phyloP scores from a whole-genome alignment of 2,329 filamentous ascomycete species.

The Arthrobotrys conoides region DNA sequence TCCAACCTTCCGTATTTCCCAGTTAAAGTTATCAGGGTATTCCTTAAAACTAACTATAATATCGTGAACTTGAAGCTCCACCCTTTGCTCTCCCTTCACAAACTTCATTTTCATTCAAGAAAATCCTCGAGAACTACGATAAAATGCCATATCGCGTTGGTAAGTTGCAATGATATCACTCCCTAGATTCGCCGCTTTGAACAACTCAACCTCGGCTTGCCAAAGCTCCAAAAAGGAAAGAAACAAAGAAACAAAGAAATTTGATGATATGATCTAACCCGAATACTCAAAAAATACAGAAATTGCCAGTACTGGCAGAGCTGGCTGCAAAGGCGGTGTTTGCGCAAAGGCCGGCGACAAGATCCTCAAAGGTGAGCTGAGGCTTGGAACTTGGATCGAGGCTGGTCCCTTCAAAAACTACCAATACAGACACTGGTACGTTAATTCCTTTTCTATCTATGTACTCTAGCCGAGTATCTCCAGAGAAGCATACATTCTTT shows the following conservation, averaged over 20 bases:
- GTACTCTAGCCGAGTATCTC: background rate
- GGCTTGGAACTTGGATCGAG: conserved; percentile 60
- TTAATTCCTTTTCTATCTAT: background rate
- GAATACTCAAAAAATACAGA: conserved; percentile 7
- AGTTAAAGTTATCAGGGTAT: background rate
- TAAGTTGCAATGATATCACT: conserved; percentile 58
- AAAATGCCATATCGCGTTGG: conserved; percentile 60
- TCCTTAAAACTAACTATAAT: conserved; percentile 17
- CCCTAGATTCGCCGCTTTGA: conserved; percentile 29
- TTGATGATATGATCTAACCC: conserved; percentile 1
- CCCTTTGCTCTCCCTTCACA: background rate
- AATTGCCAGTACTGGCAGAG: conserved; percentile 37
- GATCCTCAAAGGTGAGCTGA: conserved; percentile 60
- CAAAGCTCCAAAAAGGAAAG: background rate
- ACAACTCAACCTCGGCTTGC: conserved; percentile 30
- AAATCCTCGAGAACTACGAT: background rate
- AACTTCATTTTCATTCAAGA: conserved; percentile 1
- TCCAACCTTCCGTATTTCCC: conserved; percentile 1
- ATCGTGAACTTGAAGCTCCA: conserved; percentile 3
- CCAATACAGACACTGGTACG: conserved; percentile 61
- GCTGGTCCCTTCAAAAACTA: conserved; percentile 30
- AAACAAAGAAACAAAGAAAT: background rate
- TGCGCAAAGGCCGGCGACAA: conserved; percentile 36
- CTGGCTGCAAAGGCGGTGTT: conserved; percentile 45
- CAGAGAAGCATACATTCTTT: background rate